Base-by-base conservation (phyloP, 2,329 filamentous ascomycete genomes). In the Xylaria sp. region DNA sequence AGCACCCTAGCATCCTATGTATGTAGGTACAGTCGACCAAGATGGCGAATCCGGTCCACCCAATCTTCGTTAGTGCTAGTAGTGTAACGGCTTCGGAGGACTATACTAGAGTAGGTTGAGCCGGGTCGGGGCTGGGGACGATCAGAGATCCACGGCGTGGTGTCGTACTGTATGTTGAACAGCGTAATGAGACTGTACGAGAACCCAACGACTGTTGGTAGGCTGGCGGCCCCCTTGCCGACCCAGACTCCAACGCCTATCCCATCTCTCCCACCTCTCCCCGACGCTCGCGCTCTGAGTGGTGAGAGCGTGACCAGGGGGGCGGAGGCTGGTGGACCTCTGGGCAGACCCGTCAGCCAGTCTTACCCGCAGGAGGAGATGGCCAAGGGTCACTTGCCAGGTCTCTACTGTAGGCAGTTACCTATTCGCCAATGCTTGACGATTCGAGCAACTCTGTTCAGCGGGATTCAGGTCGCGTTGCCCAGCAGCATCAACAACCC, bases 111-210 rank as follows among this genome's bases (percentile, higher is more conserved):
- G 59, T 67, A 61, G 69, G 68, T 61, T 61, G 61, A 71, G 65
- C 64, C 65, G 66, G 70, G 50, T 59, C 59, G 69, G 68, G 60
- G 71, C 54, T 61, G 71, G 70, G 68, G 65, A 65, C 71, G 66
- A 67, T 65, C 65, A 73, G 66, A 55, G 66, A 55, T 67, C 69
- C 69, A 67, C 74, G 72, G 65, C 58, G 60, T 57, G 53, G 65
- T 68, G 65, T 67, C 64, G 67, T 65, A 70, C 67, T 61, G 69
- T 71, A 68, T 39, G 64, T 57, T 57, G 39, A 45, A 60, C 64
- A 61, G 48, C 61, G 30, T 57, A 32, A 61, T 51, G 61, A 47
- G 65, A 71, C 69, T 71, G 69, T 71, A 64, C 67, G 45, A 66
- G 47, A 65, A 65, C 69, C 59, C 47, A 42, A 42, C 59, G 45